Percentiles rank a stretch among this genome's conserved stretches.
Conservation (phyloP, 2,329 filamentous ascomycete species). For the Stemphylium beticola region DNA sequence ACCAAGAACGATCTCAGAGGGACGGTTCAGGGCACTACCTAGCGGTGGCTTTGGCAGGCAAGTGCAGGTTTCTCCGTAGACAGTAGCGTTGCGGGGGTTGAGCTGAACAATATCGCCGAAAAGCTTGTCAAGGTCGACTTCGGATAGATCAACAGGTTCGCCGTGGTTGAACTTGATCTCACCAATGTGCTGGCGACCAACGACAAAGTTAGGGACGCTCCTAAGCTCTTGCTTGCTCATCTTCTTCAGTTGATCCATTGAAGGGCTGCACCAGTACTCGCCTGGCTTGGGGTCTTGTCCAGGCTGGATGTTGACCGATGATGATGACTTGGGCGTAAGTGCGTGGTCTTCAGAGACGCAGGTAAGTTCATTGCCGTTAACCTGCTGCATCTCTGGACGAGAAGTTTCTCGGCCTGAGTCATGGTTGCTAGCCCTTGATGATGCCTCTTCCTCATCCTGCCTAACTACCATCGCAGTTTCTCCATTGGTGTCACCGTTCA, state of each 20-base stretch:
- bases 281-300: slow-evolving; percentile 65
- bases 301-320: slow-evolving; percentile 38
- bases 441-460: slow-evolving; percentile 57
- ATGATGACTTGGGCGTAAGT: slow-evolving; percentile 45
- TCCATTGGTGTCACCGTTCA: slow-evolving; percentile 51
- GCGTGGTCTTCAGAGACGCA: slow-evolving; percentile 76
- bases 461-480: slow-evolving; percentile 58
- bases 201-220: slow-evolving; percentile 74
- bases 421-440: slow-evolving; percentile 60
- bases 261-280: slow-evolving; percentile 85
- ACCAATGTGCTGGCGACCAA: slow-evolving; percentile 83
- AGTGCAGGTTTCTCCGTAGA: slow-evolving; percentile 67
- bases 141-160: slow-evolving; percentile 74
- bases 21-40: slow-evolving; percentile 91
- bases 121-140: slow-evolving; percentile 79
- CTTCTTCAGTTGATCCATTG: slow-evolving; percentile 73
- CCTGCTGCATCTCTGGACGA: slow-evolving; percentile 71
- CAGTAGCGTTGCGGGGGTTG: slow-evolving; percentile 79
- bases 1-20: slow-evolving; percentile 83
- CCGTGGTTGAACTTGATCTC: slow-evolving; percentile 73
- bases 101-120: slow-evolving; percentile 78
- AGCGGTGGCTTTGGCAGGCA: slow-evolving; percentile 74
- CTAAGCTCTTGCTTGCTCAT: slow-evolving; percentile 83
- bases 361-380: slow-evolving; percentile 76
- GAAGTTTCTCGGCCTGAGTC: slow-evolving; percentile 43